Percentiles rank a stretch among this genome's conserved stretches.
phyloP scores from a whole-genome alignment of 805 yeast genomes.

The Ogataea wickerhamii region DNA sequence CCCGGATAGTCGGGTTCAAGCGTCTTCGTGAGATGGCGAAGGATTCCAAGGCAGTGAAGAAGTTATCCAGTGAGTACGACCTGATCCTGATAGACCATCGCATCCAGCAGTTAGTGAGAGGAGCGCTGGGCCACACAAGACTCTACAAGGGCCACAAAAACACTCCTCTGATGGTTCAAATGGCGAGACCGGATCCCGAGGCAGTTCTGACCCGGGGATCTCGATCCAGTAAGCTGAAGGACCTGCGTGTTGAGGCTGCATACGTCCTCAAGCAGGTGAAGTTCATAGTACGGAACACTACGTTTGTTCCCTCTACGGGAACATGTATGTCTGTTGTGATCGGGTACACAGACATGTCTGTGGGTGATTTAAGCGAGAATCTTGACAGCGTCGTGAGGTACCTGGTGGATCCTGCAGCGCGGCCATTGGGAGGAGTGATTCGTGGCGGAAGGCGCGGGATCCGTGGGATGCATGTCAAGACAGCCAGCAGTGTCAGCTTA shows the following conservation, averaged over 20 bases:
- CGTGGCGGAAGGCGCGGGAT: slow-evolving; percentile 42
- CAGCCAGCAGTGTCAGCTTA: slow-evolving; percentile 62
- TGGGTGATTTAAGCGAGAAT: slow-evolving; percentile 46
- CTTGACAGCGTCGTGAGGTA: slow-evolving; percentile 47
- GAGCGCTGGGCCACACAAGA: slow-evolving; percentile 48
- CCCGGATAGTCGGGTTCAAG: slow-evolving; percentile 56
- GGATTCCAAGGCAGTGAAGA: slow-evolving; percentile 43
- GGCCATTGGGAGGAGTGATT: slow-evolving; percentile 59
- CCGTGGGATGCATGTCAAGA: slow-evolving; percentile 55
- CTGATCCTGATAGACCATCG: slow-evolving; percentile 67
- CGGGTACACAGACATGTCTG: slow-evolving; percentile 50
- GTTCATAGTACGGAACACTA: slow-evolving; percentile 60
- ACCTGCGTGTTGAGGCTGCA: slow-evolving; percentile 60
- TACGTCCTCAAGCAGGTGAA: slow-evolving; percentile 63
- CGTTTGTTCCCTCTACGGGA: slow-evolving; percentile 58
- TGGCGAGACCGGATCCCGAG: slow-evolving; percentile 43
- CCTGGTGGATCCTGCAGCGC: slow-evolving; percentile 41
- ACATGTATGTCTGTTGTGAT: slow-evolving; percentile 56
- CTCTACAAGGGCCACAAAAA: slow-evolving; percentile 64
- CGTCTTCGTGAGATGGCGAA: slow-evolving; percentile 46
- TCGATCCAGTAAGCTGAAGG: slow-evolving; percentile 43
- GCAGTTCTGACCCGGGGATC: slow-evolving; percentile 29
- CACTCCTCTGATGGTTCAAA: slow-evolving; percentile 64
- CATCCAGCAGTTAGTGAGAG: slow-evolving; percentile 57
- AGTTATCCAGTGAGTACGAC: slow-evolving; percentile 59